These are phyloP conservation scores for Cladochytrium tenue DNA, from an alignment of 371 early-diverging fungal species.

Conservation along the genomic window DNA sequence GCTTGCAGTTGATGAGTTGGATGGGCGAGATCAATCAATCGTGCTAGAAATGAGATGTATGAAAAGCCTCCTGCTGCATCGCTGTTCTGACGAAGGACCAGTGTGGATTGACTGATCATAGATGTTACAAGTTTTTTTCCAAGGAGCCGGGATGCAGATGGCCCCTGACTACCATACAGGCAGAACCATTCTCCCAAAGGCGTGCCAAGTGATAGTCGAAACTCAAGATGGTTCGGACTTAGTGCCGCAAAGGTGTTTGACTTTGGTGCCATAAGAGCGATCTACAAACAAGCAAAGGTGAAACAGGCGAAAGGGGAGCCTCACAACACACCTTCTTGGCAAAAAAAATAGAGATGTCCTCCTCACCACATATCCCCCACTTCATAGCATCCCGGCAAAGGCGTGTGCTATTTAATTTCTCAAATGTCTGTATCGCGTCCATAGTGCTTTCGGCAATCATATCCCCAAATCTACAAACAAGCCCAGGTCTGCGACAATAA, in stretches of 20 bases:
- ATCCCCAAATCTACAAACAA: constrained; percentile 47
- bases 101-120: constrained; percentile 34
- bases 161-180: constrained; percentile 38
- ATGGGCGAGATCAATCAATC: constrained; percentile 44
- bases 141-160: constrained; percentile 26
- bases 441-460: constrained; percentile 37
- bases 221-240: constrained; percentile 32
- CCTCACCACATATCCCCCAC: constrained; percentile 30
- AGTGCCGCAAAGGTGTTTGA: constrained; percentile 13
- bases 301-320: background rate
- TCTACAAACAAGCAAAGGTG: constrained; percentile 7
- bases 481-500: constrained; percentile 32
- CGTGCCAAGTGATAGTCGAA: constrained; percentile 14
- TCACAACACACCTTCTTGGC: constrained; percentile 24
- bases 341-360: constrained; percentile 43
- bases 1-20: constrained; percentile 49
- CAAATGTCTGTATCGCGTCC: constrained; percentile 44
- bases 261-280: constrained; percentile 24
- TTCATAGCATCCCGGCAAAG: constrained; percentile 42
- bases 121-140: constrained; percentile 27
- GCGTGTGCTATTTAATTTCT: constrained; percentile 34
- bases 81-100: constrained; percentile 10
- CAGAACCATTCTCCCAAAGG: constrained; percentile 33
- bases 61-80: background rate
- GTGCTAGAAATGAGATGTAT: constrained; percentile 39